Evolutionary conservation across 2,329 filamentous ascomycete species (phyloP).

Genomic region (Calonectria fujianensis): DNA sequence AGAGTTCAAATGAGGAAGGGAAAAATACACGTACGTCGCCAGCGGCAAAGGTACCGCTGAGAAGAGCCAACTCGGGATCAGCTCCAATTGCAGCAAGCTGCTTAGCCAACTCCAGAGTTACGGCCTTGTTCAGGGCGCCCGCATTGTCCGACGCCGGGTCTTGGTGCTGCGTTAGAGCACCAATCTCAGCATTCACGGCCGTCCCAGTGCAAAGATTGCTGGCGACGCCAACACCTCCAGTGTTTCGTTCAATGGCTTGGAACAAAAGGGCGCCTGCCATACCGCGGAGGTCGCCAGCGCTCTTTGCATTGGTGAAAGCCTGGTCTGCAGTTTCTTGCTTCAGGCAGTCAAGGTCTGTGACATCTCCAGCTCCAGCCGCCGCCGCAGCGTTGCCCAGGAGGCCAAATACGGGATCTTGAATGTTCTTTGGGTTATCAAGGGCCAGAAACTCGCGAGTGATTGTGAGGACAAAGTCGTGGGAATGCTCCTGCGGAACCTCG

Average conservation of each 20-base stretch:
- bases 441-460: constrained; percentile 66
- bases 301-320: constrained; percentile 77
- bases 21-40: constrained; percentile 67
- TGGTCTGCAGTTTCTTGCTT: constrained; percentile 73
- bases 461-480: constrained; percentile 69
- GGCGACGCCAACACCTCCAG: constrained; percentile 56
- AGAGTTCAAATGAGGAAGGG: not conserved
- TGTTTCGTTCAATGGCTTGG: constrained; percentile 73
- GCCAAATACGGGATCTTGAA: constrained; percentile 71
- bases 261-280: constrained; percentile 74
- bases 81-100: constrained; percentile 78
- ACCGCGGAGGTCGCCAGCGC: constrained; percentile 68
- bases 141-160: constrained; percentile 78
- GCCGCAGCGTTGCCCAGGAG: constrained; percentile 66
- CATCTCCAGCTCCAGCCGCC: constrained; percentile 63
- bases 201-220: constrained; percentile 69
- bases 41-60: constrained; percentile 78
- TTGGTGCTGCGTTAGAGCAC: constrained; percentile 78
- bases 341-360: constrained; percentile 65
- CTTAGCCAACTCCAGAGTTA: constrained; percentile 75
- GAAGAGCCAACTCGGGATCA: constrained; percentile 76
- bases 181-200: constrained; percentile 80
- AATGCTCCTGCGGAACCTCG: constrained; percentile 75
- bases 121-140: constrained; percentile 75
- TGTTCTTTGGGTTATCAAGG: constrained; percentile 70